Base-by-base conservation (phyloP, 768 basidiomycete genomes). In the Xerocomus spinulosus region DNA sequence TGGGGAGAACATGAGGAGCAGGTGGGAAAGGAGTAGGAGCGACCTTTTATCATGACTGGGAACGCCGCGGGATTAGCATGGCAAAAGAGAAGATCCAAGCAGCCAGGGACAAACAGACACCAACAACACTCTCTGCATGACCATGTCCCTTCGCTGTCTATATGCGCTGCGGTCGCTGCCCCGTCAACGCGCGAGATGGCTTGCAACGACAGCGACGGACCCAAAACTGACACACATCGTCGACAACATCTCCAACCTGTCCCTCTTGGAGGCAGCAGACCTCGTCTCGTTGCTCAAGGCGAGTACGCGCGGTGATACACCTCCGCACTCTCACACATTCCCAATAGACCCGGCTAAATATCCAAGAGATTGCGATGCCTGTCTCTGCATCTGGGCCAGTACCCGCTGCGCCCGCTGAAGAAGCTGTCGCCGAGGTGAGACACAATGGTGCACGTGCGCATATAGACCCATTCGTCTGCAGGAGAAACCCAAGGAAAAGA, bases 401-500 rank as follows among this genome's bases (percentile, higher is more conserved):
- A 2, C 76, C 82, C 9, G 75, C 78, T 13, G 71, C 80, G 5
- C 69, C 72, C 14, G 72, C 71, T 2, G 89, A 86, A 47, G 84
- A 81, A 52, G 78, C 83, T 43, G 74, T 75, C 15, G 77, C 53
- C 17, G 83, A 83, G 69, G 89, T 88, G 54, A 48, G 80, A 10
- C 26, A 28, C 6, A 5, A 28, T 10, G 26, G n/a, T n/a, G n/a
- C n/a, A n/a, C n/a, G n/a, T n/a, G n/a, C n/a, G n/a, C n/a, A n/a
- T n/a, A n/a, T n/a, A n/a, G n/a, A n/a, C n/a, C n/a, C n/a, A n/a
- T n/a, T n/a, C n/a, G n/a, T 42, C 26, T 20, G 5, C 53, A 92
- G 85, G 92, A 92, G 68, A 96, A 94, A 63, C 93, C 93, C 41
- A 97, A 96, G 73, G 96, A 97, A 75, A 98, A 98, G 83, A 96